Evolutionary conservation across 768 basidiomycete genomes (phyloP), one percentile per base, ranked within the genome.

Genomic region (Mycena leptocephala): DNA sequence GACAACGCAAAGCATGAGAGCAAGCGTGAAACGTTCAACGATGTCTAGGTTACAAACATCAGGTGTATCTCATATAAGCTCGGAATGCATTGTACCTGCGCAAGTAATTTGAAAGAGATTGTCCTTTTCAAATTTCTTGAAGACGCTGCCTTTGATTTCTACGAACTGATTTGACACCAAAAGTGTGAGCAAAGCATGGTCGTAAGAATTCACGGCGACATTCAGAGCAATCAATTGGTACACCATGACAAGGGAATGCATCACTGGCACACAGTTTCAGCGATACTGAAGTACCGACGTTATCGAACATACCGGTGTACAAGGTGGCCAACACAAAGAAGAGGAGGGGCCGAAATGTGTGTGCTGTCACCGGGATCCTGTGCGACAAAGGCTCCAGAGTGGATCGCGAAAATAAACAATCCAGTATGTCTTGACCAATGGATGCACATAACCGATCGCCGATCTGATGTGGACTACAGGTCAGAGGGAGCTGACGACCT

Each of bases 41-140:
- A 99, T 99, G 83, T 99, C 98, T 96, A 78, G 24, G 22, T 33
- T 55, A 68, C 53, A 20, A 26, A 65, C 16, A 28, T 64, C 63
- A 59, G 33, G 10, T 4, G 26, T 30, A 22, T 43, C 62, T 10
- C 69, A 35, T 35, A 35, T n/a, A 53, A 18, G 48, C 14, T 37
- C 11, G 9, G 46, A n/a, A 35, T 39, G 20, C 35, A 24, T 74
- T 90, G 53, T 78, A 96, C 96, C 96, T 77, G 98, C 98, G 79
- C 98, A 99, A 59, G 97, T 97, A 74, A 99, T 97, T 84, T 99
- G 98, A 83, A 99, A 99, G 11, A 99, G 90, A 81, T 95, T 99
- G 81, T 99, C 98, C 83, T 99, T 99, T 83, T 99, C 98, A 80
- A 99, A 99, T 83, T 95, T 99, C 86, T 99, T 99, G 92, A 99